Percentiles rank a stretch among this genome's conserved stretches.
phyloP scores from a whole-genome alignment of 129 eudicot species.

The Heracleum sosnowskyi region DNA sequence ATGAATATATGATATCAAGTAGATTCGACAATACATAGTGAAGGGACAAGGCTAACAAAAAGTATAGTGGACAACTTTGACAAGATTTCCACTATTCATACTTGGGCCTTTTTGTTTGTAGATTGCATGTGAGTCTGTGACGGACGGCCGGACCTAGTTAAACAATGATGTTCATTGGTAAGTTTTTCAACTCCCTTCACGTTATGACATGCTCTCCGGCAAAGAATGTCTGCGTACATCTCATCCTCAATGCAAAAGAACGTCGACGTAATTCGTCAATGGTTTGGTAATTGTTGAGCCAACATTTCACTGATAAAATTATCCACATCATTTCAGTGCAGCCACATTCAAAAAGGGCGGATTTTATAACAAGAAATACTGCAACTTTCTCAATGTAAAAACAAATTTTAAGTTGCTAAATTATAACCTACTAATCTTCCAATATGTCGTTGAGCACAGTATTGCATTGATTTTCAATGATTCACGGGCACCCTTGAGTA shows the following conservation, averaged over 20 bases:
- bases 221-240: no score
- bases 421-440: no score
- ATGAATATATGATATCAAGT: not conserved
- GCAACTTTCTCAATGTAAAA: no score
- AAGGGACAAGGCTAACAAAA: not conserved
- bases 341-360: no score
- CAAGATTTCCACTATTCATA: not conserved
- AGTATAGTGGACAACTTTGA: not conserved
- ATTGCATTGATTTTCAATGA: not conserved
- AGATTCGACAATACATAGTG: not conserved
- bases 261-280: no score
- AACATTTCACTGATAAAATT: not conserved
- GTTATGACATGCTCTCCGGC: no score
- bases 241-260: no score
- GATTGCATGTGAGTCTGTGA: not conserved
- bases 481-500: not conserved
- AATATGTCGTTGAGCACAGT: not conserved
- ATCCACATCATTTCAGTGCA: no score
- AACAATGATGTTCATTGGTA: not conserved
- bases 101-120: not conserved
- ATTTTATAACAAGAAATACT: no score
- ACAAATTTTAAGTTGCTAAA: no score
- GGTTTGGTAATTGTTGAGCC: not conserved
- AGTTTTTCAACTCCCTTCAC: no score
- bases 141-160: not conserved